These are phyloP conservation scores for Stenogyne calaminthoides DNA, from an alignment of 305 asterid genomes.

Conservation along the genomic window DNA sequence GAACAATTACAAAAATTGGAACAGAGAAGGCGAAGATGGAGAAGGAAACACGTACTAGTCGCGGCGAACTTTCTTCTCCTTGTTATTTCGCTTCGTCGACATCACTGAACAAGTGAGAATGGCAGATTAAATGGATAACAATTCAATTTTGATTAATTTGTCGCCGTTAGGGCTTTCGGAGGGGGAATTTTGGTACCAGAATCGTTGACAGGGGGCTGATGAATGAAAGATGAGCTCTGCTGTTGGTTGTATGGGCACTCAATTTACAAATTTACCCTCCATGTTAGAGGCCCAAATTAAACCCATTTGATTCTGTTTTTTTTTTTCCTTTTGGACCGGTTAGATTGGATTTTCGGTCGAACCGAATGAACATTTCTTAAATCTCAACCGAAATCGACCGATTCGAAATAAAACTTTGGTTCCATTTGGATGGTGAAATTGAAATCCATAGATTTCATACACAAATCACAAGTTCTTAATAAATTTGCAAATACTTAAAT, in stretches of 20 bases:
- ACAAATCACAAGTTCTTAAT: too few species aligned
- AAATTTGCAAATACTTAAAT: too few species aligned
- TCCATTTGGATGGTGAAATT: too few species aligned
- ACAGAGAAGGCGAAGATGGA: background rate
- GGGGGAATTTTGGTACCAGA: slow-evolving; percentile 19
- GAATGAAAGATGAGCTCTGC: background rate
- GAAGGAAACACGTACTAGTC: slow-evolving; percentile 45
- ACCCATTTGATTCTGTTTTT: too few species aligned
- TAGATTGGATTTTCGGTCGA: too few species aligned
- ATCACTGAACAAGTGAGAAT: slow-evolving; percentile 25
- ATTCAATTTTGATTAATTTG: slow-evolving; percentile 4
- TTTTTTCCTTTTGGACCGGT: too few species aligned
- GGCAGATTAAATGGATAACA: background rate
- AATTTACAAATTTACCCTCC: too few species aligned
- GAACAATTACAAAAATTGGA: slow-evolving; percentile 19
- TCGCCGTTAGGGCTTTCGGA: slow-evolving; percentile 40
- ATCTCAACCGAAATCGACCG: too few species aligned
- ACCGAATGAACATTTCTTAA: too few species aligned
- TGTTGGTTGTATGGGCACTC: background rate
- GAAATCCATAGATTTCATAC: too few species aligned
- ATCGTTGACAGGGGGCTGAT: background rate
- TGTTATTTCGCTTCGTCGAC: slow-evolving; percentile 73
- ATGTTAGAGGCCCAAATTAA: too few species aligned
- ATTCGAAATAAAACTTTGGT: too few species aligned
- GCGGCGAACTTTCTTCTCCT: slow-evolving; percentile 69